Evolutionary conservation across 176 grass and related monocot species (phyloP).

Genomic region (Carex cristatella): DNA sequence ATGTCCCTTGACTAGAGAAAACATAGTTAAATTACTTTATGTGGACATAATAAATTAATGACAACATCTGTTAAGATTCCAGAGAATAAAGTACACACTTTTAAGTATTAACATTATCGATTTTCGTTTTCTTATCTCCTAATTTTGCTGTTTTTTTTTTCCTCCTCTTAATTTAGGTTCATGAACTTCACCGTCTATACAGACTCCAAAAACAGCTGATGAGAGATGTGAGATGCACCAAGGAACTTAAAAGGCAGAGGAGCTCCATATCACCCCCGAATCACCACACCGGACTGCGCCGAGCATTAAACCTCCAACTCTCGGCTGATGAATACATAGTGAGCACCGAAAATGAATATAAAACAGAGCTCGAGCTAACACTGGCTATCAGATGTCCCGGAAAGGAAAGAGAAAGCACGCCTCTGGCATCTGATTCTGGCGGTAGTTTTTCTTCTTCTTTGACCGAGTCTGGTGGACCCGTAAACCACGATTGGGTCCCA

Average conservation of each 20-base stretch:
- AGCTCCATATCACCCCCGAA: background rate
- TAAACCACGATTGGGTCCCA: background rate
- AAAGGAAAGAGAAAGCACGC: conserved; percentile 10
- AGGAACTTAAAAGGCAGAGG: conserved; percentile 19
- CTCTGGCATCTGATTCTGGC: conserved; percentile 24
- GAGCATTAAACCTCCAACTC: conserved; percentile 32
- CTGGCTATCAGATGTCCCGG: conserved; percentile 37
- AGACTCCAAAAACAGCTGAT: conserved; percentile 64
- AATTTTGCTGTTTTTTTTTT: background rate
- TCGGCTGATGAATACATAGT: conserved; percentile 25
- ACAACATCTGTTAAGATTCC: background rate
- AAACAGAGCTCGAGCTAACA: conserved; percentile 42
- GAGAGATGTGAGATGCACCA: conserved; percentile 3
- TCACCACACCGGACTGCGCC: conserved; percentile 16
- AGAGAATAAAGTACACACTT: background rate
- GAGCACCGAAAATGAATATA: conserved; percentile 18
- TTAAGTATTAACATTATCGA: background rate
- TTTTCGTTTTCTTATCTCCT: background rate
- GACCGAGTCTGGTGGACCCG: conserved; percentile 4
- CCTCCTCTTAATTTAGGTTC: conserved; percentile 27
- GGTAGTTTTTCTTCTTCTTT: conserved; percentile 27
- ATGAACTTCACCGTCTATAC: conserved; percentile 62
- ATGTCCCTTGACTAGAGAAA: background rate
- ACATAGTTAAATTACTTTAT: background rate
- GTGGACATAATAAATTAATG: background rate